Conservation (phyloP, 805 yeast genomes). For the Saitoella complicata region DNA sequence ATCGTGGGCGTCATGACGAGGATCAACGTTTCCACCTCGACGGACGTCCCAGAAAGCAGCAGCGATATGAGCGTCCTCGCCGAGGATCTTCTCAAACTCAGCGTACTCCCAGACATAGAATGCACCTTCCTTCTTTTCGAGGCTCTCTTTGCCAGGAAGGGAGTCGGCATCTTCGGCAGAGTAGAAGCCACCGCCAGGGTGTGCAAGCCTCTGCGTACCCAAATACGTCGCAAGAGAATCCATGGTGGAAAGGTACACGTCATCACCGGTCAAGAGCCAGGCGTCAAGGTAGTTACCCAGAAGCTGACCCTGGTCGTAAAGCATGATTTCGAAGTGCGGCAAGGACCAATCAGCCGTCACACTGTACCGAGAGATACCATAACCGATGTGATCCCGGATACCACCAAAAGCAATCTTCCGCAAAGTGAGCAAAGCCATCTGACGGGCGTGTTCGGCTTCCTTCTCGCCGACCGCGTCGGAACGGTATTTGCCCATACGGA, state of each 20-base stretch:
- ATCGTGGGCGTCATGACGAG: conserved; percentile 19
- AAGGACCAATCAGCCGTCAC: conserved; percentile 25
- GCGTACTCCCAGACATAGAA: conserved; percentile 22
- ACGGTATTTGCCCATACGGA: conserved; percentile 7
- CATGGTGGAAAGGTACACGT: conserved; percentile 12
- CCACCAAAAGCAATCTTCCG: conserved; percentile 21
- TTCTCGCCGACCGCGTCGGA: conserved; percentile 1
- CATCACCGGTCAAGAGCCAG: conserved; percentile 12
- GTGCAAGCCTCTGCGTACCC: conserved; percentile 14
- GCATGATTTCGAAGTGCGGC: conserved; percentile 26
- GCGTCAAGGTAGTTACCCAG: conserved; percentile 21
- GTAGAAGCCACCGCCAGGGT: conserved; percentile 17
- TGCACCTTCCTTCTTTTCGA: conserved; percentile 18
- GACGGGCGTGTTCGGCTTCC: conserved; percentile 7
- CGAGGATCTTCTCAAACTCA: conserved; percentile 19
- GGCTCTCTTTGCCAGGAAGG: conserved; percentile 11
- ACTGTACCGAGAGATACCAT: conserved; percentile 24
- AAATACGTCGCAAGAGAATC: conserved; percentile 16
- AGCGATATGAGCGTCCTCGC: conserved; percentile 21
- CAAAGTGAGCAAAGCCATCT: conserved; percentile 17
- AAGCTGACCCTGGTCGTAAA: conserved; percentile 23
- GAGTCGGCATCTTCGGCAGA: conserved; percentile 24
- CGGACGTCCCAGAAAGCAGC: conserved; percentile 23
- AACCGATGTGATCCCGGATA: conserved; percentile 23
- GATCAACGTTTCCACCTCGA: conserved; percentile 23